A percentile compares a stretch with the other conserved stretches of the same genome.
These are phyloP conservation scores for Crithidia acanthocephali DNA, from an alignment of 208 protist species.

Conservation along the genomic window DNA sequence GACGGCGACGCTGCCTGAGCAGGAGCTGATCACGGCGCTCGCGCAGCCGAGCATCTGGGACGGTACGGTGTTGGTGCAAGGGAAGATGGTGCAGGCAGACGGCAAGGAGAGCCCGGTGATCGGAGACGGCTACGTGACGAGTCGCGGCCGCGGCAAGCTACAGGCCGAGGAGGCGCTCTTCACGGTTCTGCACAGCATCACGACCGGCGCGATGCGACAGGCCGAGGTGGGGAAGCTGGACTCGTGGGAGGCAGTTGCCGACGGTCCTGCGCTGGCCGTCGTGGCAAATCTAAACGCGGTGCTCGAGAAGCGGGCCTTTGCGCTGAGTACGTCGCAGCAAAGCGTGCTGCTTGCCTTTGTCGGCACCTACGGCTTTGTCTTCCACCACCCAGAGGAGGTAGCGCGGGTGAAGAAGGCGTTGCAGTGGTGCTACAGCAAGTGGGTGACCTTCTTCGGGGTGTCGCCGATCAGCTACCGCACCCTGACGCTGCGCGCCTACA, in stretches of 20 bases:
- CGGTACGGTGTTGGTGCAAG: slow-evolving; percentile 45
- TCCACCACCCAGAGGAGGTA: slow-evolving; percentile 41
- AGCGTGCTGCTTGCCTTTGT: slow-evolving; percentile 50
- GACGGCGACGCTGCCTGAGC: slow-evolving; percentile 41
- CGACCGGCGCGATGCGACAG: slow-evolving; percentile 30
- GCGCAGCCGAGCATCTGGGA: slow-evolving; percentile 61
- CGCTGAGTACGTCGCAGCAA: slow-evolving; percentile 44
- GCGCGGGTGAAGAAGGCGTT: slow-evolving; percentile 45
- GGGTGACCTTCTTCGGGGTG: slow-evolving; percentile 50
- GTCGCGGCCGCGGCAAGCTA: slow-evolving; percentile 35
- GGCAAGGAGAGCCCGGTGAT: slow-evolving; percentile 33
- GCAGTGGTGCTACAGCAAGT: slow-evolving; percentile 62
- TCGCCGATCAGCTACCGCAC: slow-evolving; percentile 45
- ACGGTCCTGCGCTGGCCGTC: slow-evolving; percentile 44
- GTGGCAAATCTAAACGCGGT: slow-evolving; percentile 30
- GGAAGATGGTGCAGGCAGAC: slow-evolving; percentile 38
- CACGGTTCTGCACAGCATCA: slow-evolving; percentile 38
- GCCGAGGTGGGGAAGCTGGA: slow-evolving; percentile 24
- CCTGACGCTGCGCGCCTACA: slow-evolving; percentile 53
- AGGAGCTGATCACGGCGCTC: slow-evolving; percentile 58
- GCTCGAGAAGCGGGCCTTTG: slow-evolving; percentile 36
- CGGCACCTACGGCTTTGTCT: slow-evolving; percentile 60
- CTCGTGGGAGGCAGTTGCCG: slow-evolving; percentile 46
- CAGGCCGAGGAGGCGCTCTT: slow-evolving; percentile 26
- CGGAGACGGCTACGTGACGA: slow-evolving; percentile 56